Evolutionary conservation across 2,329 filamentous ascomycete genomes (phyloP), one percentile per base, ranked within the genome.

Genomic region (Pyrenophora teres): DNA sequence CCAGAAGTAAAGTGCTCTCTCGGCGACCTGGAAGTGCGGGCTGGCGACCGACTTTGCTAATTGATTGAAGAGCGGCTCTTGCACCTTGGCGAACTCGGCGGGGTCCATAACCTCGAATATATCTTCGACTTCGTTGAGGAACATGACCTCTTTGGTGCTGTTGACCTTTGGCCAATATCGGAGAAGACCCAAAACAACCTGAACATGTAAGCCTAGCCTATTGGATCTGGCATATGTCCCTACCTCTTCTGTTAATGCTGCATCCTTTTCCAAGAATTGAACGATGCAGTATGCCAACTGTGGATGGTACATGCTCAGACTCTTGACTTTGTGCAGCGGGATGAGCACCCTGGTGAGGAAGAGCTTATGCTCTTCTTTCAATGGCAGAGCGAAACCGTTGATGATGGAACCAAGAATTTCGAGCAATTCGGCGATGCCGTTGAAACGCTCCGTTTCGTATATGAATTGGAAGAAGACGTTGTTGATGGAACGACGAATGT

Each of bases 61-160:
- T 74, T 99, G 94, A 67, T 96, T 92, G 81, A 99, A 99, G 33
- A 99, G 79, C 41, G 94, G 93, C 70, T 97, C 94, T 74, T 99
- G 94, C 33, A 99, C 94, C 78, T 99, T 99, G 64, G 92, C 92
- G 68, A 99, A 99, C 73, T 99, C 94, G 58, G 90, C 91, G 16
- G 94, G 94, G 70, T 99, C 94, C 94, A 99, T 99, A 40, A 99
- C 94, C 76, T 99, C 94, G 71, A 99, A 99, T 58, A 99, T 99
- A 71, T 99, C 94, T 74, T 99, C 94, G 30, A 99, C 93, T 76
- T 99, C 94, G 68, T 99, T 99, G 65, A 99, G 80, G 78, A 95
- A 99, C 94, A 99, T 99, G 70, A 99, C 94, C 76, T 99, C 94
- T 77, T 99, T 99, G 46, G 94, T 99, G 77, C 94, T 97, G 78